A percentile compares a stretch with the other conserved stretches of the same genome.
Conservation (phyloP, 2,329 filamentous ascomycete species). For the Penicillium sp. region DNA sequence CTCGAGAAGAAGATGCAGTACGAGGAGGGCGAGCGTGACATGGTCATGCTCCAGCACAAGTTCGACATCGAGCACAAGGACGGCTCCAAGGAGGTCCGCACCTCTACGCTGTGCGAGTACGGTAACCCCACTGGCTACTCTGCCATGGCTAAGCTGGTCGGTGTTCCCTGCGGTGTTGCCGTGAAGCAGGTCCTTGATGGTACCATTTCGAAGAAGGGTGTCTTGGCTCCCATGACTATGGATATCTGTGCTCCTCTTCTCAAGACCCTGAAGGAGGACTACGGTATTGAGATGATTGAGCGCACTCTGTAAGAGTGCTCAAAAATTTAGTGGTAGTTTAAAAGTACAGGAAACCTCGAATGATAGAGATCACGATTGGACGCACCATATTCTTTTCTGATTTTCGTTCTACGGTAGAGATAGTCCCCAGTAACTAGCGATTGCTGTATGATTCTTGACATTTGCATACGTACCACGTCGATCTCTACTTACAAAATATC, state of each 20-base stretch:
- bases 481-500: too few species aligned
- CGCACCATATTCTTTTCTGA: neutral
- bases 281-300: slow-evolving; percentile 70
- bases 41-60: slow-evolving; percentile 64
- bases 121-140: slow-evolving; percentile 76
- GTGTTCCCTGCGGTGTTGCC: slow-evolving; percentile 71
- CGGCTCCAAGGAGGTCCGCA: slow-evolving; percentile 72
- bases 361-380: slow-evolving; percentile 14
- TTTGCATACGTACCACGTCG: too few species aligned
- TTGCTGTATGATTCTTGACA: too few species aligned
- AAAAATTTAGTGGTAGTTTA: slow-evolving; percentile 1
- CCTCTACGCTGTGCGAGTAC: slow-evolving; percentile 79
- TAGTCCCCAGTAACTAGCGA: neutral
- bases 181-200: slow-evolving; percentile 76
- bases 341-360: slow-evolving; percentile 8
- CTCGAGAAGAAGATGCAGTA: slow-evolving; percentile 92
- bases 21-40: slow-evolving; percentile 75
- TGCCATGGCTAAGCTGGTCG: slow-evolving; percentile 80
- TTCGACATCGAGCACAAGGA: slow-evolving; percentile 83
- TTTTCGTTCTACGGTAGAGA: neutral
- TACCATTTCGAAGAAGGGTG: slow-evolving; percentile 65
- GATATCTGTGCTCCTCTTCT: slow-evolving; percentile 72
- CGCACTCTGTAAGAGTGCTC: slow-evolving; percentile 50
- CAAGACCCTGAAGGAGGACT: slow-evolving; percentile 74
- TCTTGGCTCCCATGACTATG: slow-evolving; percentile 72